A percentile compares a stretch with the other conserved stretches of the same genome.
Evolutionary conservation across 2,329 filamentous ascomycete species (phyloP).

Genomic region (Fusarium tricinctum): DNA sequence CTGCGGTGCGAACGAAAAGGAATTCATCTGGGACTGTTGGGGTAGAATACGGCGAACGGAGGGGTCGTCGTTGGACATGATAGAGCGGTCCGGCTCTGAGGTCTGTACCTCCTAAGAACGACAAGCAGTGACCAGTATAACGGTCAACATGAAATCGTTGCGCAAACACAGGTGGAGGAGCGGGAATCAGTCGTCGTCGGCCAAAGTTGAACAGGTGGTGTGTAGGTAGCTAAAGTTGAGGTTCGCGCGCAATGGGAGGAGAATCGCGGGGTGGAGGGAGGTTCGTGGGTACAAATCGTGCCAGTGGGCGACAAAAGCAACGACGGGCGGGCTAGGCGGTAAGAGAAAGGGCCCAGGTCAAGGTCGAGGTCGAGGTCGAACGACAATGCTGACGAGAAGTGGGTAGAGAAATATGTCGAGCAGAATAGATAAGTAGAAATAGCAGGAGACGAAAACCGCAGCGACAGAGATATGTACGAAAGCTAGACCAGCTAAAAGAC

Average conservation of each 20-base stretch:
- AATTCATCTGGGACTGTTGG: constrained; percentile 73
- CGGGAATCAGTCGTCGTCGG: constrained; percentile 17
- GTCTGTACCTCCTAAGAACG: constrained; percentile 46
- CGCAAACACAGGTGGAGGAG: constrained; percentile 28
- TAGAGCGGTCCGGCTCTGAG: constrained; percentile 41
- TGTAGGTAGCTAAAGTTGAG: constrained; percentile 12
- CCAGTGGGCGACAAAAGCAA: constrained; percentile 42
- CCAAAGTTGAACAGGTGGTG: constrained; percentile 20
- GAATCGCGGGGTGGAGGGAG: constrained; percentile 45
- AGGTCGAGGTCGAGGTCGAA: constrained; percentile 11
- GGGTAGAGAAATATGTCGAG: constrained; percentile 14
- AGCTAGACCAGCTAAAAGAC: constrained; percentile 37
- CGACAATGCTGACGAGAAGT: constrained; percentile 15
- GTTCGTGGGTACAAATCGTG: constrained; percentile 37
- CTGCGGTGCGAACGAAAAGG: constrained; percentile 80
- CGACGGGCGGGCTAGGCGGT: constrained; percentile 19
- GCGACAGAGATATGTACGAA: constrained; percentile 34
- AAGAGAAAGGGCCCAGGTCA: constrained; percentile 2
- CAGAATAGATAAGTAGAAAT: constrained; percentile 10
- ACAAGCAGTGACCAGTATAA: constrained; percentile 31
- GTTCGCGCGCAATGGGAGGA: constrained; percentile 33
- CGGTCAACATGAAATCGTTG: constrained; percentile 52
- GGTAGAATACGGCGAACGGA: constrained; percentile 73
- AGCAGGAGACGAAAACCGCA: constrained; percentile 22
- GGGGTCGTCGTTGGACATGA: constrained; percentile 73